Evolutionary conservation across 345 rosid genomes (phyloP), one percentile per base, ranked within the genome.

Genomic region (Arabis alpina): DNA sequence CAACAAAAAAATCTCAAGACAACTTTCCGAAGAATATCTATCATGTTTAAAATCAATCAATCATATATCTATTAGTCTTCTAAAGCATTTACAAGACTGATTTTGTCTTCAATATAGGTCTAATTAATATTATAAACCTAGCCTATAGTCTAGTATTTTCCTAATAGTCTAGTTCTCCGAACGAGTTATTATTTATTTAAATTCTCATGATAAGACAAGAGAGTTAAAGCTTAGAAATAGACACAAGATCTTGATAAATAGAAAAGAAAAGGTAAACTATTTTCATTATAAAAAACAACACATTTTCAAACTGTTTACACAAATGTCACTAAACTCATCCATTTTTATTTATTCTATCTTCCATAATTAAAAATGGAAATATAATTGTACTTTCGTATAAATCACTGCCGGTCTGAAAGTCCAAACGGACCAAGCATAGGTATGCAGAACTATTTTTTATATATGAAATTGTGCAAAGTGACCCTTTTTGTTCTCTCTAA

Each of bases 21-120:
- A 58, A 60, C 77, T 73, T 73, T 73, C 24, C 12, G 2, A 65
- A 65, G 66, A 64, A 50, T 65, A 57, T 49, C 43, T 50, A 64
- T 39, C 39, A 49, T 43, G 58, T 57, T 49, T 0, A 45, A 64
- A 41, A 14, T 54, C 55, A 15, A 47, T 19, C 64, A 72, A 54
- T 43, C 69, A 54, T 47, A 48, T 41, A 54, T 34, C 6, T 13
- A 19, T 42, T 19, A 28, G 54, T 53, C 40, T 53, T 61, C 54
- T 71, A 61, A 71, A 61, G 68, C 36, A 62, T 43, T 32, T n/a
- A 24, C 1, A 54, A 62, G 48, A 53, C 56, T 34, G 56, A 54
- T 72, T 62, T 44, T 45, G n/a, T 44, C 23, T 34, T 50, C 19
- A 49, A 51, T 61, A 52, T 61, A 44, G 16, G 4, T 51, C 13